Evolutionary conservation across 225 moss, liverwort and hornwort species (phyloP).

Genomic region (Marchantia paleacea): DNA sequence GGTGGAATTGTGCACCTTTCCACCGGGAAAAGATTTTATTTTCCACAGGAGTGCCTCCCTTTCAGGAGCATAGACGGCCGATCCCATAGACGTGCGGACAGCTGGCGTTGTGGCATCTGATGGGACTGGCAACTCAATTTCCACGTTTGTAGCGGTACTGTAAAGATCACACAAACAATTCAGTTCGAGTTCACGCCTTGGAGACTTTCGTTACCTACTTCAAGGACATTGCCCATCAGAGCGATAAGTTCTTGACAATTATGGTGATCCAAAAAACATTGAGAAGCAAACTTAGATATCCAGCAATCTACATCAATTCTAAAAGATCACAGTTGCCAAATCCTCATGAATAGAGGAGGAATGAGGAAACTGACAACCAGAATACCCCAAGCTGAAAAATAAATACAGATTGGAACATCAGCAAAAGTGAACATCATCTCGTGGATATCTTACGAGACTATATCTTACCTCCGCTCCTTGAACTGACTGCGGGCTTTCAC

Average conservation of each 20-base stretch:
- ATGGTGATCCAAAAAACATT: too few relatives aligned
- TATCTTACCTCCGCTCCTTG: constrained; percentile 89
- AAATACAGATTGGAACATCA: too few relatives aligned
- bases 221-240: background rate
- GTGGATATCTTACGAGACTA: too few relatives aligned
- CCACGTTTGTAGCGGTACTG: constrained; percentile 98
- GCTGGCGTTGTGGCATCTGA: constrained; percentile 96
- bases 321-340: too few relatives aligned
- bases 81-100: constrained; percentile 87
- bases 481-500: constrained; percentile 98
- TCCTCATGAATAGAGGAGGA: too few relatives aligned
- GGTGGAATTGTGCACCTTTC: constrained; percentile 60
- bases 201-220: background rate
- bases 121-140: constrained; percentile 95
- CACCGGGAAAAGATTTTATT: constrained; percentile 97
- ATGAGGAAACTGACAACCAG: too few relatives aligned
- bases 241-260: too few relatives aligned
- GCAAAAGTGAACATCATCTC: too few relatives aligned
- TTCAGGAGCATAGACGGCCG: constrained; percentile 95
- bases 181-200: background rate
- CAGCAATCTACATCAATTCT: too few relatives aligned
- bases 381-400: too few relatives aligned
- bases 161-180: background rate
- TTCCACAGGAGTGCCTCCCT: constrained; percentile 96
- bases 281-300: too few relatives aligned